These are phyloP conservation scores for Diaporthe eres DNA, from an alignment of 2,329 filamentous ascomycete species.

Conservation along the genomic window DNA sequence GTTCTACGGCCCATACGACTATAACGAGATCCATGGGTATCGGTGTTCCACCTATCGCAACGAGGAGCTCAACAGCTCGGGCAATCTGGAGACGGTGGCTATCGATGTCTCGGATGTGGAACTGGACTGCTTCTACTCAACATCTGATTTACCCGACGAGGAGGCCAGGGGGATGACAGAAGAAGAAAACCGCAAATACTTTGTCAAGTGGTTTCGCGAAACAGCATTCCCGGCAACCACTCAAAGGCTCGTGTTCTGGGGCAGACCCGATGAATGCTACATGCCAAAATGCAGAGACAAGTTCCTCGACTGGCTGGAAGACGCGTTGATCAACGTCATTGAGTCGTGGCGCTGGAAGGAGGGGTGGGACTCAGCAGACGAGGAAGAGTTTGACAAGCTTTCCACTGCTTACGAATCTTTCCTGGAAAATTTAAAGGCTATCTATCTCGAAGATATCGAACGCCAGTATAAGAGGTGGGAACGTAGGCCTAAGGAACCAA, in stretches of 20 bases:
- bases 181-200: not conserved
- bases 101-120: not conserved
- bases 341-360: constrained; percentile 1
- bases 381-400: constrained; percentile 10
- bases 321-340: not conserved
- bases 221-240: not conserved
- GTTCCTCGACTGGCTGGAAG: constrained; percentile 5
- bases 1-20: not conserved
- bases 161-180: not conserved
- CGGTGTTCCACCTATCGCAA: constrained; percentile 4
- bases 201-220: constrained; percentile 10
- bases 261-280: not conserved
- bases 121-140: not conserved
- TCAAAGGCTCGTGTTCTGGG: not conserved
- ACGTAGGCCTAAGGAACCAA: not conserved
- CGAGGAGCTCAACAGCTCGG: not conserved
- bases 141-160: not conserved
- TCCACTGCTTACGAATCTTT: not conserved
- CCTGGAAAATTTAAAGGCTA: not conserved
- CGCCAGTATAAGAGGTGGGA: not conserved
- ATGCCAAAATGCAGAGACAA: not conserved
- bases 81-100: constrained; percentile 1
- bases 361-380: not conserved
- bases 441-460: not conserved
- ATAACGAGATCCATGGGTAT: not conserved